These are phyloP conservation scores for Leptographium wingfieldii DNA, from an alignment of 2,329 filamentous ascomycete species.

Conservation along the genomic window DNA sequence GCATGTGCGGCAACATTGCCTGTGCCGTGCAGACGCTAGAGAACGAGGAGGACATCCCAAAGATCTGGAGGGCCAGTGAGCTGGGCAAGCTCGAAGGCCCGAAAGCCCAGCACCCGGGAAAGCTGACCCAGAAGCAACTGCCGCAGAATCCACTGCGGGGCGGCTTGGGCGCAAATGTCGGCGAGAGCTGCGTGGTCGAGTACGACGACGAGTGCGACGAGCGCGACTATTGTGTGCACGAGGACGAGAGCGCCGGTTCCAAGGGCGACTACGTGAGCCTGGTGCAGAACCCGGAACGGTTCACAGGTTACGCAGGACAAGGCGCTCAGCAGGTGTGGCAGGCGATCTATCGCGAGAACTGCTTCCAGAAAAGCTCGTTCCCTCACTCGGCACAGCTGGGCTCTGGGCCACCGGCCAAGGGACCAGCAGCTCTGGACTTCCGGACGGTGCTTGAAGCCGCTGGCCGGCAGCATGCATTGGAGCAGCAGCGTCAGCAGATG, in stretches of 20 bases:
- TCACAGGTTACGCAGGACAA: conserved; percentile 82
- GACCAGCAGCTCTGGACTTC: conserved; percentile 47
- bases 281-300: conserved; percentile 84
- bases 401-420: conserved; percentile 23
- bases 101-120: conserved; percentile 76
- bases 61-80: conserved; percentile 83
- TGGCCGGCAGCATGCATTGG: conserved; percentile 47
- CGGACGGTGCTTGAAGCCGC: conserved; percentile 46
- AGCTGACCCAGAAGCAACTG: conserved; percentile 56
- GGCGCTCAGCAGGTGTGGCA: conserved; percentile 89
- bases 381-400: conserved; percentile 45
- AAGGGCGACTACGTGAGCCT: conserved; percentile 97
- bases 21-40: conserved; percentile 93
- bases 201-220: conserved; percentile 96
- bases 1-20: conserved; percentile 93
- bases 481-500: conserved; percentile 42
- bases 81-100: conserved; percentile 87
- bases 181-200: conserved; percentile 93
- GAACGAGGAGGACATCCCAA: conserved; percentile 85
- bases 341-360: conserved; percentile 94
- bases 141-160: conserved; percentile 67
- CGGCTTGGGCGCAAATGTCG: conserved; percentile 70
- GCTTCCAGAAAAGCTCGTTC: conserved; percentile 63
- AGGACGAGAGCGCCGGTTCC: conserved; percentile 73
- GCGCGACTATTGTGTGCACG: conserved; percentile 89